Conservation (phyloP, 2,329 filamentous ascomycete genomes). For the Alternaria viburni region DNA sequence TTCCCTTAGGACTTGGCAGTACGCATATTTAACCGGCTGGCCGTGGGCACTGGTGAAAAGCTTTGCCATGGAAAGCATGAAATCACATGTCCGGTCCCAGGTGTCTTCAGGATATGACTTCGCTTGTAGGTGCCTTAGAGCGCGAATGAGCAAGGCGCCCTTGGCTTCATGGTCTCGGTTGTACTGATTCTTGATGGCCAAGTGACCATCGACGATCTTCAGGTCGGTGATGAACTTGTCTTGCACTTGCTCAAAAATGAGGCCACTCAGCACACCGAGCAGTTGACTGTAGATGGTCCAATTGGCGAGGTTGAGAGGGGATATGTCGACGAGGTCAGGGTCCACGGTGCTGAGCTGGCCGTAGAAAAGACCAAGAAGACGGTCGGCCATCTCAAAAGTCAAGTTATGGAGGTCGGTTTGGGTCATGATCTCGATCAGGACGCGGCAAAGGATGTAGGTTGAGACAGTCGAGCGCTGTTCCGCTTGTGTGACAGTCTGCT, state of each 20-base stretch:
- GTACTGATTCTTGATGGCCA: constrained; percentile 71
- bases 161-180: constrained; percentile 77
- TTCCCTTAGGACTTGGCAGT: constrained; percentile 89
- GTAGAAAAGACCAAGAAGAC: constrained; percentile 94
- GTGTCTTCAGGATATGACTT: constrained; percentile 73
- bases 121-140: constrained; percentile 88
- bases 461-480: constrained; percentile 93
- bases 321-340: constrained; percentile 77
- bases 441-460: constrained; percentile 93
- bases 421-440: constrained; percentile 90
- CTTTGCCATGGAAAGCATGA: constrained; percentile 79
- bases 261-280: constrained; percentile 93
- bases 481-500: constrained; percentile 77
- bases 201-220: constrained; percentile 76
- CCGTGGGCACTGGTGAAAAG: constrained; percentile 87
- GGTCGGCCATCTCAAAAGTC: constrained; percentile 89
- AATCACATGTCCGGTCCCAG: constrained; percentile 89
- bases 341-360: constrained; percentile 91
- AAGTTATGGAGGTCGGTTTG: constrained; percentile 85
- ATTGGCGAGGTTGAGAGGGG: constrained; percentile 86
- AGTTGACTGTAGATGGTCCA: constrained; percentile 94
- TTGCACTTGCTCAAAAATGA: constrained; percentile 85
- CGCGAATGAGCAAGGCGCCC: constrained; percentile 84
- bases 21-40: constrained; percentile 88
- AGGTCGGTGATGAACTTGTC: constrained; percentile 83